phyloP scores from a whole-genome alignment of 1,284 basidiomycete species.

The Ustilago sp. region DNA sequence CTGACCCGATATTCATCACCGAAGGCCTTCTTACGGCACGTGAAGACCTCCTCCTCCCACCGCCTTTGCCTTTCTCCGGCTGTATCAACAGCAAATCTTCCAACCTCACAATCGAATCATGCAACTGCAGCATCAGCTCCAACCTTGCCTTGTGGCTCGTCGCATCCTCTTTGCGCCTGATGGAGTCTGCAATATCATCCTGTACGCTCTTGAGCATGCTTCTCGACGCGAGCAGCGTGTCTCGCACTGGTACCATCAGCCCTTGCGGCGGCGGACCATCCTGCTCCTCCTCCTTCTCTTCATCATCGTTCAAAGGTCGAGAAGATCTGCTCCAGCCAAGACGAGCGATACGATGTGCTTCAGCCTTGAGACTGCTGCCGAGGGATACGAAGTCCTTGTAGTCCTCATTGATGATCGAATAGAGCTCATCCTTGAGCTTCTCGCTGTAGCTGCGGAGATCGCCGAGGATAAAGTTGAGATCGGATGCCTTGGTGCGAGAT shows the following conservation, averaged over 20 bases:
- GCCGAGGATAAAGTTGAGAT: constrained; percentile 82
- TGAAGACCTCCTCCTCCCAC: constrained; percentile 15
- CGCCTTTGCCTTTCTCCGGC: constrained; percentile 7
- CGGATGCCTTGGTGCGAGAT: constrained; percentile 84
- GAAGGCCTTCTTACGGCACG: constrained; percentile 19
- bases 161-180: constrained; percentile 84
- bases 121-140: constrained; percentile 85
- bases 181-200: constrained; percentile 78
- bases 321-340: constrained; percentile 33
- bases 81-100: constrained; percentile 81
- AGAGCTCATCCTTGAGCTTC: constrained; percentile 87
- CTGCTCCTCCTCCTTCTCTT: not conserved
- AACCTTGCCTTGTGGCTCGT: constrained; percentile 76
- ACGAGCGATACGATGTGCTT: constrained; percentile 43
- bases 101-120: constrained; percentile 84
- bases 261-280: constrained; percentile 10
- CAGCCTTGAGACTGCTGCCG: constrained; percentile 71
- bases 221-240: constrained; percentile 35
- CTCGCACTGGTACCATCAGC: constrained; percentile 43
- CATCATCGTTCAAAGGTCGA: not conserved
- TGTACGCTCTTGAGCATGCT: constrained; percentile 78
- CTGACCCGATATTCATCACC: constrained; percentile 17
- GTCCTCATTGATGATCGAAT: constrained; percentile 94
- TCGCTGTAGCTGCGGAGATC: constrained; percentile 88
- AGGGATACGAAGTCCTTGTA: constrained; percentile 97